These are phyloP conservation scores for Lotmaria passim DNA, from an alignment of 208 protist genomes.

Conservation along the genomic window DNA sequence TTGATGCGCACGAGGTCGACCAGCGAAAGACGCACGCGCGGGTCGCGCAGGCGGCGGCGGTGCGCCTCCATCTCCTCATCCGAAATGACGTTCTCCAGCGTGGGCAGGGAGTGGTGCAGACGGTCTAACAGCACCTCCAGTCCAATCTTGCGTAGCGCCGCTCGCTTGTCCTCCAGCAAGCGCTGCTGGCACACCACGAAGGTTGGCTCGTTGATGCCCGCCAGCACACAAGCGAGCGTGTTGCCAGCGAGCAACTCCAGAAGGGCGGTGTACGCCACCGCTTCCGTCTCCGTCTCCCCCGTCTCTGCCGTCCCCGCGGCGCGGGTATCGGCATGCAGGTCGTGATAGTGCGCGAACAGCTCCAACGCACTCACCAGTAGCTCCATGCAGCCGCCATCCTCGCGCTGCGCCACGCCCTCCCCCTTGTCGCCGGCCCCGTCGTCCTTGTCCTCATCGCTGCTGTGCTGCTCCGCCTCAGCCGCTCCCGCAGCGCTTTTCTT, in stretches of 20 bases:
- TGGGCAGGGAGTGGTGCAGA: slow-evolving; percentile 87
- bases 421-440: slow-evolving; percentile 28
- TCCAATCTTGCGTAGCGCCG: slow-evolving; percentile 72
- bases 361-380: slow-evolving; percentile 75
- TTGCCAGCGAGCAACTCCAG: slow-evolving; percentile 89
- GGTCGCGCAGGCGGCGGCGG: slow-evolving; percentile 77
- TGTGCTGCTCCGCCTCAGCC: slow-evolving; percentile 12
- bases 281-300: slow-evolving; percentile 33
- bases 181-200: slow-evolving; percentile 83
- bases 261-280: slow-evolving; percentile 81
- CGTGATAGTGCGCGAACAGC: slow-evolving; percentile 83
- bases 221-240: slow-evolving; percentile 89
- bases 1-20: slow-evolving; percentile 83
- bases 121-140: slow-evolving; percentile 90
- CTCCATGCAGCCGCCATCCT: slow-evolving; percentile 72
- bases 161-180: slow-evolving; percentile 65
- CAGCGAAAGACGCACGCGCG: slow-evolving; percentile 76
- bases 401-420: slow-evolving; percentile 27
- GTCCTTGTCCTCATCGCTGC: slow-evolving; percentile 13
- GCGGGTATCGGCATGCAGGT: slow-evolving; percentile 49
- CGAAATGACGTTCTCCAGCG: slow-evolving; percentile 80
- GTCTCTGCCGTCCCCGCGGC: not conserved
- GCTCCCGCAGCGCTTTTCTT: slow-evolving; percentile 5
- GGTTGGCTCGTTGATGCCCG: slow-evolving; percentile 90
- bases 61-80: slow-evolving; percentile 82